Conservation (phyloP, 345 rosid genomes). For the Rubroshorea leprosula region DNA sequence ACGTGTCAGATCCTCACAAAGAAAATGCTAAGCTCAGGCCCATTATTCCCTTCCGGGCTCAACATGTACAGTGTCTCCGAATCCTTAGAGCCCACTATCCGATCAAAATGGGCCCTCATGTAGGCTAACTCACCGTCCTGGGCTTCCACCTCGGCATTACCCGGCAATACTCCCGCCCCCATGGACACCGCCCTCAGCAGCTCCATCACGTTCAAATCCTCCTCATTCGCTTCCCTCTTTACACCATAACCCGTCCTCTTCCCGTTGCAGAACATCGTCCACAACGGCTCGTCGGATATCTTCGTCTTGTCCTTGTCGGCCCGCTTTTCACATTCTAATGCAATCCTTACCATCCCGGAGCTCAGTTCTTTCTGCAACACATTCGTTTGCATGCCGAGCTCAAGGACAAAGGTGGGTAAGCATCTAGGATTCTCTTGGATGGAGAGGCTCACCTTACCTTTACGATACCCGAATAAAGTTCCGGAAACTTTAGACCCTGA, state of each 20-base stretch:
- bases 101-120: slow-evolving; percentile 68
- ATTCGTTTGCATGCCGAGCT: slow-evolving; percentile 58
- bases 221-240: slow-evolving; percentile 58
- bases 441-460: slow-evolving; percentile 64
- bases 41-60: slow-evolving; percentile 71
- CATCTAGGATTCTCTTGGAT: slow-evolving; percentile 63
- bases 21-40: slow-evolving; percentile 77
- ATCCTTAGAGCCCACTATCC: slow-evolving; percentile 71
- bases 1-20: slow-evolving; percentile 49
- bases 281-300: slow-evolving; percentile 60
- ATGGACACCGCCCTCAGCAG: slow-evolving; percentile 66
- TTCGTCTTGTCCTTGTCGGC: slow-evolving; percentile 41
- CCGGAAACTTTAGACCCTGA: slow-evolving; percentile 41
- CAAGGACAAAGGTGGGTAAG: slow-evolving; percentile 54
- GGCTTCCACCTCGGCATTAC: slow-evolving; percentile 50
- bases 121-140: slow-evolving; percentile 67
- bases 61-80: slow-evolving; percentile 73
- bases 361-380: slow-evolving; percentile 51
- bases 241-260: slow-evolving; percentile 68
- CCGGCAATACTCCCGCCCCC: slow-evolving; percentile 92
- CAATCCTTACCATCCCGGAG: slow-evolving; percentile 67
- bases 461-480: slow-evolving; percentile 69
- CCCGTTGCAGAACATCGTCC: slow-evolving; percentile 84
- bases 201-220: slow-evolving; percentile 77
- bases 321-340: slow-evolving; percentile 66